Conservation (phyloP, 2,329 filamentous ascomycete genomes). For the Ceratocystis papillata region DNA sequence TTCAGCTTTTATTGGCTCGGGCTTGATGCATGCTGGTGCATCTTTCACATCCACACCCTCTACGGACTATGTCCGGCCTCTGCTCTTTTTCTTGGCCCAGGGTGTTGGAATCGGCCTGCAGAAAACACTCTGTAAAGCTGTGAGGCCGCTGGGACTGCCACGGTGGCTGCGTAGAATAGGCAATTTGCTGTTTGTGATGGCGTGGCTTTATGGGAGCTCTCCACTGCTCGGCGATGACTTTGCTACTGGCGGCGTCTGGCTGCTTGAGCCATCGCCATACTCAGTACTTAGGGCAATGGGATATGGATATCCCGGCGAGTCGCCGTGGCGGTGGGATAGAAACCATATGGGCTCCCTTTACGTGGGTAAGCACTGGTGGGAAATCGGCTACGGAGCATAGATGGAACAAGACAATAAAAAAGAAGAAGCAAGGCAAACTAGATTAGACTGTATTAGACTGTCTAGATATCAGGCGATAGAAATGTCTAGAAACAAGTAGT, state of each 20-base stretch:
- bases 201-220: slow-evolving; percentile 59
- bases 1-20: slow-evolving; percentile 55
- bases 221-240: slow-evolving; percentile 65
- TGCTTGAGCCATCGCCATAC: slow-evolving; percentile 71
- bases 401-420: not conserved
- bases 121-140: slow-evolving; percentile 28
- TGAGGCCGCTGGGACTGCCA: slow-evolving; percentile 33
- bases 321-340: slow-evolving; percentile 57
- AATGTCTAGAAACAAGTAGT: not conserved
- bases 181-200: slow-evolving; percentile 52
- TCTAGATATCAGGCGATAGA: not conserved
- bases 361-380: slow-evolving; percentile 52
- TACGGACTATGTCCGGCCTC: slow-evolving; percentile 42
- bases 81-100: slow-evolving; percentile 63
- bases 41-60: slow-evolving; percentile 53
- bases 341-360: slow-evolving; percentile 46
- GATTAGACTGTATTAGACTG: not conserved
- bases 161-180: slow-evolving; percentile 37
- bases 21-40: slow-evolving; percentile 58
- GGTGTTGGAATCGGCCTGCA: slow-evolving; percentile 56
- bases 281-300: slow-evolving; percentile 59
- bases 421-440: not conserved
- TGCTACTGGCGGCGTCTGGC: slow-evolving; percentile 60
- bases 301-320: slow-evolving; percentile 48
- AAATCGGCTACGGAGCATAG: slow-evolving; percentile 33